A percentile compares a stretch with the other conserved stretches of the same genome.
Conservation (phyloP, 176 grass and related monocot genomes). For the Metroxylon sagu region DNA sequence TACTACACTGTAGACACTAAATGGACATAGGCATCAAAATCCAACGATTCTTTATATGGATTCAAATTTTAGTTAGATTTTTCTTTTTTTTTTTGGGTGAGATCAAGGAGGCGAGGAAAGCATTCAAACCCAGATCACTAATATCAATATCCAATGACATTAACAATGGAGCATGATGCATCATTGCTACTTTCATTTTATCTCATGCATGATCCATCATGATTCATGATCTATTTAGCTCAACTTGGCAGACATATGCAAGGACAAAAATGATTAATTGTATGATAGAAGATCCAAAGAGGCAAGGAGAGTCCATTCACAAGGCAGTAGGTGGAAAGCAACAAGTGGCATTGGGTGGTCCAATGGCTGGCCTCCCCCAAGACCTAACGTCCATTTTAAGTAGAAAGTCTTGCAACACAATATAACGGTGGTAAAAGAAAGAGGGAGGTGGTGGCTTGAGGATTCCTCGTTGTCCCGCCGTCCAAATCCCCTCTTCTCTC, state of each 20-base stretch:
- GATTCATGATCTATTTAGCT: background rate
- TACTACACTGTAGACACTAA: too few relatives aligned
- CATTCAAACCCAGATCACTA: too few relatives aligned
- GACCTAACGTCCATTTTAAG: constrained; percentile 30
- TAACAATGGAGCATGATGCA: too few relatives aligned
- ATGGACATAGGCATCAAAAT: too few relatives aligned
- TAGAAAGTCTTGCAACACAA: constrained; percentile 42
- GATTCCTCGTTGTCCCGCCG: constrained; percentile 15
- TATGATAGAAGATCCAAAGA: background rate
- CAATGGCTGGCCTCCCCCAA: background rate
- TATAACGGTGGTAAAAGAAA: constrained; percentile 36
- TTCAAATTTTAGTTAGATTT: too few relatives aligned
- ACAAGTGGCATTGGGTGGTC: background rate
- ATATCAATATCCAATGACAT: too few relatives aligned
- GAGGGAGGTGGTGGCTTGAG: constrained; percentile 6
- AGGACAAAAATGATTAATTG: constrained; percentile 1
- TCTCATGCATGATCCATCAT: too few relatives aligned
- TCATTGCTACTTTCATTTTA: too few relatives aligned
- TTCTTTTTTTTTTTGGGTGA: too few relatives aligned
- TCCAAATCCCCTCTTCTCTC: constrained; percentile 34
- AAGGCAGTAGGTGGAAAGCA: background rate
- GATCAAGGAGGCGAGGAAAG: too few relatives aligned
- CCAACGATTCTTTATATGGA: too few relatives aligned
- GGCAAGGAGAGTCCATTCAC: background rate
- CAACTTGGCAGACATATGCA: background rate